A percentile compares a stretch with the other conserved stretches of the same genome.
phyloP scores from a whole-genome alignment of 2,329 filamentous ascomycete species.

The Epichloe sibirici region DNA sequence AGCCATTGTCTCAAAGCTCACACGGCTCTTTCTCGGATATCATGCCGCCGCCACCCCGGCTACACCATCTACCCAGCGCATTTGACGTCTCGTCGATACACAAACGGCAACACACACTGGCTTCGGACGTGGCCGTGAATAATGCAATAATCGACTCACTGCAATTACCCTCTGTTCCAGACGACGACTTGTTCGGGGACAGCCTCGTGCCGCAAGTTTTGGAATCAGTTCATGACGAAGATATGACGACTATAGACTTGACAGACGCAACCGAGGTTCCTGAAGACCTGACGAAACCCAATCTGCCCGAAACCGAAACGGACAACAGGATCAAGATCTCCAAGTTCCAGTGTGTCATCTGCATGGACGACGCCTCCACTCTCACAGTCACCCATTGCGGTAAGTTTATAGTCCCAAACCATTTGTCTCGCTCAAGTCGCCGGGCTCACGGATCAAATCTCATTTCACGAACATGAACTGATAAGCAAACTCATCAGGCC shows the following conservation, averaged over 20 bases:
- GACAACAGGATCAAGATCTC: slow-evolving; percentile 40
- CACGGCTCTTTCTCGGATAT: slow-evolving; percentile 17
- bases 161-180: neutral
- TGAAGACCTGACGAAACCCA: slow-evolving; percentile 28
- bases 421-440: no score
- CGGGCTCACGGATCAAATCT: no score
- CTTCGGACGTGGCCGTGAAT: neutral
- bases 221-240: slow-evolving; percentile 7
- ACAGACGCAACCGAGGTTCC: slow-evolving; percentile 32
- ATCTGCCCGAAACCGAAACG: slow-evolving; percentile 22
- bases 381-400: slow-evolving; percentile 55
- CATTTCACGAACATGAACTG: neutral
- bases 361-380: slow-evolving; percentile 48
- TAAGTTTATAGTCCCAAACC: slow-evolving; percentile 25
- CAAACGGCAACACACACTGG: slow-evolving; percentile 17
- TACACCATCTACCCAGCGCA: neutral
- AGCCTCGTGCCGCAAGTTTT: slow-evolving; percentile 3
- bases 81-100: slow-evolving; percentile 6
- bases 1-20: slow-evolving; percentile 14
- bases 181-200: slow-evolving; percentile 19
- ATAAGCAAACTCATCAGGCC: slow-evolving; percentile 26
- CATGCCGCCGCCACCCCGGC: slow-evolving; percentile 13
- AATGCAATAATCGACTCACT: neutral
- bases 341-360: slow-evolving; percentile 53
- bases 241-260: slow-evolving; percentile 22